phyloP scores from a whole-genome alignment of 768 basidiomycete species.

The Kwoniella europaea region DNA sequence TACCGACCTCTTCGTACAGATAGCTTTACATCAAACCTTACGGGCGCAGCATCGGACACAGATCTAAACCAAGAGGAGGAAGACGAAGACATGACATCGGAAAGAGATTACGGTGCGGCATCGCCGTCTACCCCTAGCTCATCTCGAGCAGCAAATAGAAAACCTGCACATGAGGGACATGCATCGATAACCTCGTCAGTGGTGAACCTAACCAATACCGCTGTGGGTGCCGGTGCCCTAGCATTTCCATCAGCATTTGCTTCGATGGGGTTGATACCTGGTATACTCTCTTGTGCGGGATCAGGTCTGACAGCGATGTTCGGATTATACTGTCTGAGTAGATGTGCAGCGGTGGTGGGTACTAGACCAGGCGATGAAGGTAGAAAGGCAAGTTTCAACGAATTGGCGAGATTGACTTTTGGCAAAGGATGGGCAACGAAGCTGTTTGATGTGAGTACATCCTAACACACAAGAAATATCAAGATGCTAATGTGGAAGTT shows the following conservation, averaged over 20 bases:
- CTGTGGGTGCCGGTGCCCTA: conserved; percentile 80
- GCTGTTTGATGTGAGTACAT: conserved; percentile 68
- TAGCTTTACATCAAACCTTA: not conserved
- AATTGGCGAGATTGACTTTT: conserved; percentile 73
- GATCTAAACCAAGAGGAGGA: not conserved
- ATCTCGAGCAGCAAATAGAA: conserved; percentile 5
- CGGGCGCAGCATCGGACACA: not conserved
- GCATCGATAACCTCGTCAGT: conserved; percentile 46
- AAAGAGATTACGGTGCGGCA: conserved; percentile 27
- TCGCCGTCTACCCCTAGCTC: conserved; percentile 23
- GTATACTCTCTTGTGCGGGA: conserved; percentile 81
- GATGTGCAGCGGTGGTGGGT: conserved; percentile 74
- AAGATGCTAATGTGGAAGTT: not conserved
- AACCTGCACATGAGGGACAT: conserved; percentile 25
- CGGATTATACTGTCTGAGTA: conserved; percentile 84
- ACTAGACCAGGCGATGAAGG: conserved; percentile 44
- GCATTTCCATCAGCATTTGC: conserved; percentile 70
- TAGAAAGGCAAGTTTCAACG: conserved; percentile 55
- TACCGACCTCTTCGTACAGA: conserved; percentile 1
- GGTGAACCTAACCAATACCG: conserved; percentile 73
- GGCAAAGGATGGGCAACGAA: conserved; percentile 64
- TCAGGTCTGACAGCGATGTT: conserved; percentile 78
- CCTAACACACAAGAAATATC: not conserved
- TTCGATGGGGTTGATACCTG: conserved; percentile 85
- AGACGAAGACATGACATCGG: conserved; percentile 18